phyloP scores from a whole-genome alignment of 306 rosid species.

The Corylus avellana region DNA sequence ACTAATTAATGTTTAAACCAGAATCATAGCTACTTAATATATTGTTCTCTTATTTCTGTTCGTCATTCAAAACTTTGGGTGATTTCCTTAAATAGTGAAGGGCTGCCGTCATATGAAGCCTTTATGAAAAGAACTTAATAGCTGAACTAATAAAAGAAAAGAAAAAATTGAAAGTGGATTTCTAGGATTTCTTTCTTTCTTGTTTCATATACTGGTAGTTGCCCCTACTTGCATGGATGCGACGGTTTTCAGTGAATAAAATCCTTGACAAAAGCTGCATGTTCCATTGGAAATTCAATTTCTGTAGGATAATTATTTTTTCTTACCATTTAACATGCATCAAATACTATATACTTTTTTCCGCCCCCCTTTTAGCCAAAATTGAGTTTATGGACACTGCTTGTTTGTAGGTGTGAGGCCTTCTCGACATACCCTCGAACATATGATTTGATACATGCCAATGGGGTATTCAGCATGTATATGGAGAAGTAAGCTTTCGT shows the following conservation, averaged over 20 bases:
- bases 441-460: conserved; percentile 60
- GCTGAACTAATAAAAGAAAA: not conserved
- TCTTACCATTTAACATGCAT: not conserved
- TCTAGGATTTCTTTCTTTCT: not conserved
- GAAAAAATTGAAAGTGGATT: not conserved
- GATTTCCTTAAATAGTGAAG: not conserved
- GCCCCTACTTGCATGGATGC: not conserved
- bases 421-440: conserved; percentile 63
- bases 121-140: not conserved
- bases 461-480: conserved; percentile 48
- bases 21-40: not conserved
- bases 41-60: not conserved
- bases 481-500: conserved; percentile 43
- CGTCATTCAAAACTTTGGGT: not conserved
- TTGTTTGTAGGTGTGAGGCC: conserved; percentile 56
- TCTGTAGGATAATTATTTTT: not conserved
- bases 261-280: not conserved
- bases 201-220: not conserved
- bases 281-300: not conserved
- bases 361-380: not conserved
- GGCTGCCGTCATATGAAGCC: not conserved
- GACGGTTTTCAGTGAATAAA: not conserved
- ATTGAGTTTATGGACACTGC: conserved; percentile 10
- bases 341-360: not conserved
- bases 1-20: not conserved